Evolutionary conservation across 176 grass and related monocot genomes (phyloP).

Genomic region (Canna indica): DNA sequence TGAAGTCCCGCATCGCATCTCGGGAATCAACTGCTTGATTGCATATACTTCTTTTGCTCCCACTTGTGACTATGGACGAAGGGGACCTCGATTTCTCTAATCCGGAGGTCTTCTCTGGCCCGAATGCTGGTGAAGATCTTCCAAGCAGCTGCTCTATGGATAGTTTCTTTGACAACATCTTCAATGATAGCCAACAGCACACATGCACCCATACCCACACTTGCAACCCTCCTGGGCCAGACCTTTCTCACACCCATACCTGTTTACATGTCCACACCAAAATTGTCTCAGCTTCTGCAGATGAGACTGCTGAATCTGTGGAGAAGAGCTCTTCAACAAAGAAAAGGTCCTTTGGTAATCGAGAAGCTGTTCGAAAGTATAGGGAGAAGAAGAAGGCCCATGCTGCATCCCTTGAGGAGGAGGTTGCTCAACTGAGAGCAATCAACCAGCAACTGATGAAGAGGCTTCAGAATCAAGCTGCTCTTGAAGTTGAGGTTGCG

Average conservation of each 20-base stretch:
- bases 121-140: constrained; percentile 9
- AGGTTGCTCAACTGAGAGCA: constrained; percentile 36
- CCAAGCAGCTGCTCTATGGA: constrained; percentile 54
- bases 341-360: constrained; percentile 43
- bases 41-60: not conserved
- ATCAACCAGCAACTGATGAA: constrained; percentile 46
- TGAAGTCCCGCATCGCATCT: not conserved
- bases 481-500: constrained; percentile 43
- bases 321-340: constrained; percentile 29
- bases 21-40: too few relatives aligned
- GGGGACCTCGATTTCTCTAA: constrained; percentile 58
- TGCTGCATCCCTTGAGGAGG: constrained; percentile 38
- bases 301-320: constrained; percentile 17
- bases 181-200: constrained; percentile 45
- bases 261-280: constrained; percentile 74
- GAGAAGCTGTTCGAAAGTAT: constrained; percentile 62
- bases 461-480: constrained; percentile 45
- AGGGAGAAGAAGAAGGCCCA: constrained; percentile 70
- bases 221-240: constrained; percentile 52
- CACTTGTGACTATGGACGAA: constrained; percentile 36
- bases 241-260: constrained; percentile 61
- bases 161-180: constrained; percentile 54
- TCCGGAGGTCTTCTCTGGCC: constrained; percentile 37
- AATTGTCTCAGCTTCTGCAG: constrained; percentile 32
- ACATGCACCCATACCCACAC: constrained; percentile 73